Conservation (phyloP, 1,284 basidiomycete genomes). For the Psilocybe mexicana region DNA sequence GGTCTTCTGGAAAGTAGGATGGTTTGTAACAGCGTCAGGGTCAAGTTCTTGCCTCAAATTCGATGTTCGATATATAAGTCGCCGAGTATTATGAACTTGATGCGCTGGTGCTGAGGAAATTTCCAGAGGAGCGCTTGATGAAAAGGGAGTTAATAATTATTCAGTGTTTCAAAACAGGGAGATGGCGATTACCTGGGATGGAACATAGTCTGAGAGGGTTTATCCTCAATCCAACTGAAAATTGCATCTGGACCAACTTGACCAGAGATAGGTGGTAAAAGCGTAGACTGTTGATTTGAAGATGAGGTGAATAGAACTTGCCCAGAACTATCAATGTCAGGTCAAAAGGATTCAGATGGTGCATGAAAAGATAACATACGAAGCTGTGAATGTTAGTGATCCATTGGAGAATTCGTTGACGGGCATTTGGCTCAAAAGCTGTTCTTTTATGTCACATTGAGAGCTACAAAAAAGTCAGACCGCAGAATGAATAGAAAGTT, state of each 20-base stretch:
- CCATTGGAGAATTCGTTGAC: background rate
- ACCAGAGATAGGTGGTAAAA: conserved; percentile 55
- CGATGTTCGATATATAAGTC: conserved; percentile 54
- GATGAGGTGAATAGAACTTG: conserved; percentile 53
- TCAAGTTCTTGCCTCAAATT: background rate
- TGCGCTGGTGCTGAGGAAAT: conserved; percentile 46
- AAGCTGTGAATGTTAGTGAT: conserved; percentile 10
- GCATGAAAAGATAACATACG: conserved; percentile 12
- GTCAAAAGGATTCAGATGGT: background rate
- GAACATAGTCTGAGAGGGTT: conserved; percentile 37
- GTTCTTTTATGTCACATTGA: conserved; percentile 7
- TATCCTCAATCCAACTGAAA: conserved; percentile 46
- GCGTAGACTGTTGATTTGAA: conserved; percentile 33
- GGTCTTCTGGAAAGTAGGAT: background rate
- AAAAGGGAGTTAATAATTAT: background rate
- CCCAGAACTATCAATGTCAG: conserved; percentile 46
- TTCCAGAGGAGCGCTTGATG: conserved; percentile 1
- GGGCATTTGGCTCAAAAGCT: background rate
- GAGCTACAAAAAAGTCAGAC: conserved; percentile 5
- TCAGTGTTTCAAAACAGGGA: background rate
- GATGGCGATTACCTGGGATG: conserved; percentile 49
- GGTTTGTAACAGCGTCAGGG: background rate
- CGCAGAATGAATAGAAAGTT: background rate
- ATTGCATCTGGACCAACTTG: conserved; percentile 24
- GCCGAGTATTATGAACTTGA: conserved; percentile 46